These are phyloP conservation scores for Aureobasidium melanogenum DNA, from an alignment of 2,329 filamentous ascomycete genomes.

Conservation along the genomic window DNA sequence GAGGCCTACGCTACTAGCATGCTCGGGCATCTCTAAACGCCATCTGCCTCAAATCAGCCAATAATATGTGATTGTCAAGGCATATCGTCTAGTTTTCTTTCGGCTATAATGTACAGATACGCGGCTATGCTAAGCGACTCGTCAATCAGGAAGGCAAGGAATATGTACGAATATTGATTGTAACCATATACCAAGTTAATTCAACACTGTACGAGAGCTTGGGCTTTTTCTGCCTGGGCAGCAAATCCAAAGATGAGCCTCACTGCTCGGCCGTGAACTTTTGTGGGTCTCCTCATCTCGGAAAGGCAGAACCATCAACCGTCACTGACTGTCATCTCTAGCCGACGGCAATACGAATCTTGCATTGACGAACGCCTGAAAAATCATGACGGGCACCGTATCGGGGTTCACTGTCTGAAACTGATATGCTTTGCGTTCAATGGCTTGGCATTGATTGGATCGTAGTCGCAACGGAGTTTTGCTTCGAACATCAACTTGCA, in stretches of 20 bases:
- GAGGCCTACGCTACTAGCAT: too few species aligned
- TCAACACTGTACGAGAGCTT: too few species aligned
- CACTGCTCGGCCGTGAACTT: not conserved
- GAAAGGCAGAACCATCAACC: not conserved
- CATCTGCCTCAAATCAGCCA: not conserved
- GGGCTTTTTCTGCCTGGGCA: constrained; percentile 2
- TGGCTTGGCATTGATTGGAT: not conserved
- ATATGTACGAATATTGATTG: not conserved
- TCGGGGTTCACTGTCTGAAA: not conserved
- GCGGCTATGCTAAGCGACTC: too few species aligned
- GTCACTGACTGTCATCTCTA: not conserved
- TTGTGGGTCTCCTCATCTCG: not conserved
- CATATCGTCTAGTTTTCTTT: not conserved
- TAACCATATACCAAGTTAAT: not conserved
- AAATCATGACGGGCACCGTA: not conserved
- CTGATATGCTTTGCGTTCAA: not conserved
- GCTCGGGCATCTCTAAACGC: not conserved
- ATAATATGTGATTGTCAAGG: not conserved
- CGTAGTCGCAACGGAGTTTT: not conserved
- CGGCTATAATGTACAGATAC: too few species aligned
- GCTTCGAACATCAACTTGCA: not conserved
- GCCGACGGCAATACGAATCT: not conserved
- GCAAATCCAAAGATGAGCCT: not conserved
- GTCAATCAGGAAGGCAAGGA: not conserved
- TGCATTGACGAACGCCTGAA: not conserved